phyloP scores from a whole-genome alignment of 1,284 basidiomycete genomes.

The Termitomyces sp. region DNA sequence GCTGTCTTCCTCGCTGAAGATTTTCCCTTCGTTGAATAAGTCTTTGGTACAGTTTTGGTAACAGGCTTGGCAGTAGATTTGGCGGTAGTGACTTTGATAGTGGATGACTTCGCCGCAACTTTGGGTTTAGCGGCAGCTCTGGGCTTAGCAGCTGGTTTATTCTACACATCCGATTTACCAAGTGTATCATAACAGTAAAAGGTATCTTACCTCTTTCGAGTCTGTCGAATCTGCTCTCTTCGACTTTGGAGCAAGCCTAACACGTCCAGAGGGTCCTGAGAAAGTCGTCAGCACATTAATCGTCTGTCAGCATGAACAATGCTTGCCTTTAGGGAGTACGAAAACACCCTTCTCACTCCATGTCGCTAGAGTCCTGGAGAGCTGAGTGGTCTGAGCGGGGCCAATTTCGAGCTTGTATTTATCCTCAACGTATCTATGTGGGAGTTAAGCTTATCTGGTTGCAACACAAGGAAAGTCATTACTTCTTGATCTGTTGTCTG shows the following conservation, averaged over 20 bases:
- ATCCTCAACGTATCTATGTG: constrained; percentile 67
- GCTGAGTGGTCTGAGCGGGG: constrained; percentile 73
- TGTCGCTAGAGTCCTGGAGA: constrained; percentile 75
- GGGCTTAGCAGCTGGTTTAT: constrained; percentile 47
- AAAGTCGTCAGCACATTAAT: constrained; percentile 2
- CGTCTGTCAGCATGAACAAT: constrained; percentile 11
- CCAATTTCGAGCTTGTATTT: constrained; percentile 78
- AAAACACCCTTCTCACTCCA: constrained; percentile 82
- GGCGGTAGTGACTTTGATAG: constrained; percentile 9
- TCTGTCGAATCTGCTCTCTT: constrained; percentile 45
- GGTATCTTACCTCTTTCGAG: constrained; percentile 61
- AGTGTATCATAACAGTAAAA: constrained; percentile 8
- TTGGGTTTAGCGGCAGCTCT: constrained; percentile 26
- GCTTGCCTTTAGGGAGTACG: constrained; percentile 78
- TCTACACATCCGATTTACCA: constrained; percentile 30
- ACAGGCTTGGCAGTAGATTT: constrained; percentile 15
- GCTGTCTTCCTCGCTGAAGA: constrained; percentile 24
- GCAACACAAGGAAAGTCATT: constrained; percentile 2
- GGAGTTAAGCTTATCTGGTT: neutral
- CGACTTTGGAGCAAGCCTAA: constrained; percentile 77
- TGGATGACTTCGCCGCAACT: constrained; percentile 12
- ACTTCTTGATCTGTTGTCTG: constrained; percentile 92
- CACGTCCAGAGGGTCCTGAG: constrained; percentile 70
- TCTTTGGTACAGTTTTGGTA: constrained; percentile 28
- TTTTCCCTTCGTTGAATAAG: constrained; percentile 18